Conservation (phyloP, 1,139 yeast genomes). For the Zygosaccharomyces sapae region DNA sequence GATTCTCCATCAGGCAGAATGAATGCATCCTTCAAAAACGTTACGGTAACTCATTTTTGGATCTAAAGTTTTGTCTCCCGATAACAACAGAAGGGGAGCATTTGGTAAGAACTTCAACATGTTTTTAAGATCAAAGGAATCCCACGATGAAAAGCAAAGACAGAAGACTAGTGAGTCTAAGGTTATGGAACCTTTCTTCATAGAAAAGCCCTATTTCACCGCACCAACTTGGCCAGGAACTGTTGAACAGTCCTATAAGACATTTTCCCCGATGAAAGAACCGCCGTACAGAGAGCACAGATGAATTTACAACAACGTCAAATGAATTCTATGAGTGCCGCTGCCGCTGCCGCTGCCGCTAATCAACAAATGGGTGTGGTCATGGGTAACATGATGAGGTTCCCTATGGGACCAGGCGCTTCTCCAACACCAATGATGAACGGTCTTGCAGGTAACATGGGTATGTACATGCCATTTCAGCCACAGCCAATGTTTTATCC, state of each 20-base stretch:
- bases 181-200: slow-evolving; percentile 36
- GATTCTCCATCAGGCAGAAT: slow-evolving; percentile 20
- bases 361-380: slow-evolving; percentile 25
- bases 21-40: slow-evolving; percentile 29
- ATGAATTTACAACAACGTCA: slow-evolving; percentile 34
- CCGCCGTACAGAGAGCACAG: slow-evolving; percentile 31
- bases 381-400: slow-evolving; percentile 29
- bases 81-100: slow-evolving; percentile 32
- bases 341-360: slow-evolving; percentile 23
- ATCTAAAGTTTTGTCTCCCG: slow-evolving; percentile 45
- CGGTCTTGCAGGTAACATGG: slow-evolving; percentile 25
- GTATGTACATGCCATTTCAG: slow-evolving; percentile 36
- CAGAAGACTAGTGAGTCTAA: slow-evolving; percentile 15
- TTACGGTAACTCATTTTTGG: slow-evolving; percentile 30
- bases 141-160: slow-evolving; percentile 33
- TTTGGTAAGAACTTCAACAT: slow-evolving; percentile 55
- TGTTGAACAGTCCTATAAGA: slow-evolving; percentile 50
- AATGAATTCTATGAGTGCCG: slow-evolving; percentile 27
- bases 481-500: slow-evolving; percentile 37
- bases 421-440: slow-evolving; percentile 30
- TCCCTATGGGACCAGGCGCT: slow-evolving; percentile 30
- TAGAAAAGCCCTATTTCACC: slow-evolving; percentile 66
- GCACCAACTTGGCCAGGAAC: slow-evolving; percentile 79
- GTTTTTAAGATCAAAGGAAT: slow-evolving; percentile 41
- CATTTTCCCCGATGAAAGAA: slow-evolving; percentile 42